Evolutionary conservation across 768 basidiomycete genomes (phyloP).

Genomic region (Naematelia aurantialba): DNA sequence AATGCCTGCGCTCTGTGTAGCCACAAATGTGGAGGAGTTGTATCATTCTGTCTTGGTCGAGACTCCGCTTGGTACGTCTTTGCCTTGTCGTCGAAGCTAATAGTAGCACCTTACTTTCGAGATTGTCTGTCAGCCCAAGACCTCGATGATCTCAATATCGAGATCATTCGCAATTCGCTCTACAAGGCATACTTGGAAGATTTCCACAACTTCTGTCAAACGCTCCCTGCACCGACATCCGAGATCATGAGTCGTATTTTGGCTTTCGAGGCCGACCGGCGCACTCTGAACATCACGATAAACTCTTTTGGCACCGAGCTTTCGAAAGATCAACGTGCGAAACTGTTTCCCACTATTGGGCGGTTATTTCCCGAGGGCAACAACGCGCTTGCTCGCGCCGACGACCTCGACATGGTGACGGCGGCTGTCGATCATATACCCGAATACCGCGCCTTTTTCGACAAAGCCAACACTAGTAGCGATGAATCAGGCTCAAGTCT

Average conservation of each 20-base stretch:
- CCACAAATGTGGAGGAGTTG: slow-evolving; percentile 96
- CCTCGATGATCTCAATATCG: slow-evolving; percentile 97
- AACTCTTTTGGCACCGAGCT: slow-evolving; percentile 97
- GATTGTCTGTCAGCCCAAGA: slow-evolving; percentile 92
- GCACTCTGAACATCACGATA: slow-evolving; percentile 97
- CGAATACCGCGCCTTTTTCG: slow-evolving; percentile 89
- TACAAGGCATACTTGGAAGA: slow-evolving; percentile 99
- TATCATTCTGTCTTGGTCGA: slow-evolving; percentile 96
- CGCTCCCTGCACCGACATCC: slow-evolving; percentile 76
- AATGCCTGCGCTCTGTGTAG: slow-evolving; percentile 98
- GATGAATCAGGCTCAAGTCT: slow-evolving; percentile 60
- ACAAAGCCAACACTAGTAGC: slow-evolving; percentile 53
- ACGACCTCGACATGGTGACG: slow-evolving; percentile 91
- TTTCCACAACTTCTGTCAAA: slow-evolving; percentile 77
- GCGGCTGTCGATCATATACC: slow-evolving; percentile 77
- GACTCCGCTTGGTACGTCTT: slow-evolving; percentile 60
- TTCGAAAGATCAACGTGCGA: slow-evolving; percentile 88
- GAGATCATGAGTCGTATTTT: slow-evolving; percentile 91
- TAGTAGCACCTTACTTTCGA: slow-evolving; percentile 85
- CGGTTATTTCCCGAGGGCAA: slow-evolving; percentile 93
- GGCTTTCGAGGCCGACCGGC: slow-evolving; percentile 92
- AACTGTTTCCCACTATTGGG: slow-evolving; percentile 89
- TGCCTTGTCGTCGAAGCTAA: slow-evolving; percentile 1
- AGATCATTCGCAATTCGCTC: slow-evolving; percentile 98
- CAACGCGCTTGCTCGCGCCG: slow-evolving; percentile 85